Base-by-base conservation (phyloP, 192 early-diverging fungal species). In the Rhizophagus prolifer region DNA sequence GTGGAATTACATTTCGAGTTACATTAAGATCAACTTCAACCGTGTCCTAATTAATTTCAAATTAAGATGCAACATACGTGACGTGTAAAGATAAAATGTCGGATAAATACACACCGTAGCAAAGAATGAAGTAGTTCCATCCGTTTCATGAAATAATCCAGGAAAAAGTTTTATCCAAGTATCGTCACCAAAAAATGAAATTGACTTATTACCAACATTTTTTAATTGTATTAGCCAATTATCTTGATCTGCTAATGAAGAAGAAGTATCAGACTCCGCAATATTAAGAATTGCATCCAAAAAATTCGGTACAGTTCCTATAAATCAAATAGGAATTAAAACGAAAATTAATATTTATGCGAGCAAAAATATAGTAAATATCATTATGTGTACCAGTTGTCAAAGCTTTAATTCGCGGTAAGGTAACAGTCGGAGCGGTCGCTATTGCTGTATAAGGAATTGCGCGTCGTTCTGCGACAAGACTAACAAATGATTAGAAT, bases 131-230 rank as follows among this genome's bases (percentile, higher is more conserved):
- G 88, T 87, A 2, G 88, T 90, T 5, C 89, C 90, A 58, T 93
- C 93, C 2, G 85, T 86, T 66, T 84, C 79, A 38, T 75, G 78
- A 41, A 94, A 88, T 31, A 88, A 75, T 0, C 84, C 81, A 4
- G 95, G 95, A 76, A 94, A 99, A 72, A 99, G 79, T 68, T 88
- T 88, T 28, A 90, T 89, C 97, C 97, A 99, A 1, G 97, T 98
- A 72, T 98, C 96, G 80, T 98, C 97, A 67, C 97, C 97, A 85
- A 95, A 92, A 70, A 95, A 95, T 26, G 89, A 86, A 12, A 94
- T 78, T 16, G 87, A 87, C 59, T 86, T 86, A 6, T 82, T 81
- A 31, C 85, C 81, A 2, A 79, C 70, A 44, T 84, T 36, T 25
- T 86, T 83, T 74, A 91, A 73, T 26, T 93, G 89, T 70, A 85